Conservation (phyloP, 2,329 filamentous ascomycete species). For the Seiridium unicorne region DNA sequence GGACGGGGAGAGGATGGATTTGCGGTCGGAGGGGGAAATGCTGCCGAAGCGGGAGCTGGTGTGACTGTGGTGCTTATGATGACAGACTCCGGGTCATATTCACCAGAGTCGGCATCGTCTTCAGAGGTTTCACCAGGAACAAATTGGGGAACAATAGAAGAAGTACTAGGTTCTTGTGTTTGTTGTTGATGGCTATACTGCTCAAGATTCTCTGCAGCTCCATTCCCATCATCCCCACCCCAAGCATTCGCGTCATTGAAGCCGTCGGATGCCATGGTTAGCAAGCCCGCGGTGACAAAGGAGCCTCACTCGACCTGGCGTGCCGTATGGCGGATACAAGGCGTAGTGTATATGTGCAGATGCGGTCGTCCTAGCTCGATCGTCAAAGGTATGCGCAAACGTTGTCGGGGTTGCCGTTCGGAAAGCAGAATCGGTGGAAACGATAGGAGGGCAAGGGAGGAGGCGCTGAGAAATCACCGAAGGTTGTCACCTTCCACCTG, state of each 20-base stretch:
- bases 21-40: conserved; percentile 22
- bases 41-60: conserved; percentile 6
- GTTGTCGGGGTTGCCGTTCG: too few species aligned
- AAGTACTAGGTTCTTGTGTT: conserved; percentile 44
- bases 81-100: conserved; percentile 59
- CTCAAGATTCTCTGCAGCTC: conserved; percentile 54
- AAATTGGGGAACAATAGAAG: conserved; percentile 43
- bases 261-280: conserved; percentile 25
- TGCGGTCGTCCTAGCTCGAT: too few species aligned
- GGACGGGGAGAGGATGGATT: conserved; percentile 32
- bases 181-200: conserved; percentile 52
- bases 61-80: conserved; percentile 29
- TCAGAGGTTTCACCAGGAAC: conserved; percentile 47
- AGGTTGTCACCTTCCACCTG: too few species aligned
- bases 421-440: background rate
- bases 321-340: too few species aligned
- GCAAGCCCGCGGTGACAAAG: background rate
- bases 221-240: conserved; percentile 52
- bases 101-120: conserved; percentile 52
- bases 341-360: too few species aligned
- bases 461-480: background rate
- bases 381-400: too few species aligned
- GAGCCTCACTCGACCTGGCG: background rate
- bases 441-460: background rate
- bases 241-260: conserved; percentile 29